phyloP scores from a whole-genome alignment of 108 stramenopile species.

The Cylindrotheca closterium region DNA sequence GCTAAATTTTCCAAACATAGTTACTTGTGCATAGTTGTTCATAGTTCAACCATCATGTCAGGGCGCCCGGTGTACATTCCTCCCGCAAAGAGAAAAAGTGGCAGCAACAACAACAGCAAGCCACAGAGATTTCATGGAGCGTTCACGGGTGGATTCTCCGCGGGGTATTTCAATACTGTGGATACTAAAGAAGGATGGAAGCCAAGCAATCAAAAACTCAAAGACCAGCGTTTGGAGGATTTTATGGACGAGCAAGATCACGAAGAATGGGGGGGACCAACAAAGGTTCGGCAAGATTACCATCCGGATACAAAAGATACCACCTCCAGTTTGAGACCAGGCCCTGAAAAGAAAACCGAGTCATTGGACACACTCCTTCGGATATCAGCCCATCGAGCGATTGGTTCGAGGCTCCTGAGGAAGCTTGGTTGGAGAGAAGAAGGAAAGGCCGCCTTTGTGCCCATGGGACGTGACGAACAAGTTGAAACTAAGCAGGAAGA shows the following conservation, averaged over 20 bases:
- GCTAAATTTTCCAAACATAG: too few species aligned
- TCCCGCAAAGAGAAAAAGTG: slow-evolving; percentile 17
- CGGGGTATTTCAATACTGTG: slow-evolving; percentile 88
- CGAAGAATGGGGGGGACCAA: slow-evolving; percentile 59
- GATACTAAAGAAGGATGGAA: slow-evolving; percentile 83
- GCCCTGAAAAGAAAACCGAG: not conserved
- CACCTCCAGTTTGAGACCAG: too few species aligned
- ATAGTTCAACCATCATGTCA: not conserved
- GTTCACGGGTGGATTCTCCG: slow-evolving; percentile 84
- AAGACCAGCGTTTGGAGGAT: slow-evolving; percentile 44
- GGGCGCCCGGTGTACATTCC: slow-evolving; percentile 23
- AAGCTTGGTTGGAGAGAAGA: slow-evolving; percentile 66
- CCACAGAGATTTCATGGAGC: slow-evolving; percentile 60
- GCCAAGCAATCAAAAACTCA: slow-evolving; percentile 38
- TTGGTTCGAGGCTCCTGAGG: slow-evolving; percentile 59
- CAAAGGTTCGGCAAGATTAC: slow-evolving; percentile 31
- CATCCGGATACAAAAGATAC: not conserved
- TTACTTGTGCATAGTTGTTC: too few species aligned
- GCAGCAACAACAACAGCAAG: not conserved
- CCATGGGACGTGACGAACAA: not conserved
- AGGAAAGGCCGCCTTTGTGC: slow-evolving; percentile 46
- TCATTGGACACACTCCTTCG: slow-evolving; percentile 4
- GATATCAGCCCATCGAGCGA: slow-evolving; percentile 19
- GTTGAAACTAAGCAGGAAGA: not conserved
- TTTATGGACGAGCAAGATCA: slow-evolving; percentile 71